Percentiles rank a stretch among this genome's conserved stretches.
Conservation (phyloP, 2,329 filamentous ascomycete genomes). For the Talaromyces verruculosus region DNA sequence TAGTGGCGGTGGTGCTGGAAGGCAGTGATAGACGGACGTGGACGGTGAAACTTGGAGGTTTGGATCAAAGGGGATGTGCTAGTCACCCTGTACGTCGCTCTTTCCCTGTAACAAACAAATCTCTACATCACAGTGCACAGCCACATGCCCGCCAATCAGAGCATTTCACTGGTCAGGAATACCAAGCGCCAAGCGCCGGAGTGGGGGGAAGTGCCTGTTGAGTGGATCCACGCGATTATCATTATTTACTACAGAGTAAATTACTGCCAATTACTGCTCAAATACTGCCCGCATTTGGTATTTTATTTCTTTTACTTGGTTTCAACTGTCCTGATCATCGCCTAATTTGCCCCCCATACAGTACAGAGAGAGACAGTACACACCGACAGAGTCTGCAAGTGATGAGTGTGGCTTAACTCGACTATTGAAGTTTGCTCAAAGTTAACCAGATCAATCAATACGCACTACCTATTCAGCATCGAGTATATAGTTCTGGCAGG, state of each 20-base stretch:
- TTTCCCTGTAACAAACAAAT: background rate
- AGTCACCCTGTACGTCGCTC: background rate
- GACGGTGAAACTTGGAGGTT: background rate
- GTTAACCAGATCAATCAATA: background rate
- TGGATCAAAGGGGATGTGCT: background rate
- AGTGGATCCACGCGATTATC: slow-evolving; percentile 7
- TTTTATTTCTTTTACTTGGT: background rate
- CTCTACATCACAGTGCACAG: background rate
- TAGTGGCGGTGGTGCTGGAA: background rate
- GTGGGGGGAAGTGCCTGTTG: background rate
- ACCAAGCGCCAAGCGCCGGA: background rate
- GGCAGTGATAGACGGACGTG: background rate
- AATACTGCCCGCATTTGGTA: background rate
- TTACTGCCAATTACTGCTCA: background rate
- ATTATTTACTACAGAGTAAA: background rate
- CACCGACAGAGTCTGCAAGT: background rate
- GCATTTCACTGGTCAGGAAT: background rate
- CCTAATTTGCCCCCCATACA: background rate
- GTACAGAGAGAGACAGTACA: background rate
- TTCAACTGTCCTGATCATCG: background rate
- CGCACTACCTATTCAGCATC: background rate
- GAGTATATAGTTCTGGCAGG: background rate
- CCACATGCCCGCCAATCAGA: background rate
- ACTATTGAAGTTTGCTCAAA: slow-evolving; percentile 1
- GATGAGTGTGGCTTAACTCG: background rate